Evolutionary conservation across 164 flowering plant species (phyloP).

Genomic region (Saururus chinensis): DNA sequence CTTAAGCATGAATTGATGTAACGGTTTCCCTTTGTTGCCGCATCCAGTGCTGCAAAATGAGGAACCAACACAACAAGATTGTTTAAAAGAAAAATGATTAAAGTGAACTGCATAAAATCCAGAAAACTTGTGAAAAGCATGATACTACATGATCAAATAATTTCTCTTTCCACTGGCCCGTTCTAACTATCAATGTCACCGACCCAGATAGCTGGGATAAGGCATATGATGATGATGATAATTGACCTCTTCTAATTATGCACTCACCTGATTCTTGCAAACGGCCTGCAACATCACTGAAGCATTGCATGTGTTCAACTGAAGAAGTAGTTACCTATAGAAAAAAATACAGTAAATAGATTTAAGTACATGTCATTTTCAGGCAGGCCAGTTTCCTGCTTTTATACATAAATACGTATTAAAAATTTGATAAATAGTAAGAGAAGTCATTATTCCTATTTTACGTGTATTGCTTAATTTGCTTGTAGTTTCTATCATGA

Average conservation of each 20-base stretch:
- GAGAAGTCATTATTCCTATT: too few species aligned
- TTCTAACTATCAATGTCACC: too few species aligned
- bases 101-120: neutral
- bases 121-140: neutral
- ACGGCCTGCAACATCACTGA: slow-evolving; percentile 77
- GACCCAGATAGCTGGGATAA: too few species aligned
- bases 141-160: neutral
- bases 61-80: neutral
- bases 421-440: neutral
- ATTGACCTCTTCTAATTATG: neutral
- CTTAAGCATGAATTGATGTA: slow-evolving; percentile 89
- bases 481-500: too few species aligned
- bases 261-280: slow-evolving; percentile 84
- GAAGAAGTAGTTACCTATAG: slow-evolving; percentile 62
- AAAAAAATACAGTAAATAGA: too few species aligned
- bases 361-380: too few species aligned
- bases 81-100: neutral
- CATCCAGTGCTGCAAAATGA: slow-evolving; percentile 65
- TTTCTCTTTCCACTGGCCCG: neutral
- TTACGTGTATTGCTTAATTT: too few species aligned
- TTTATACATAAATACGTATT: neutral
- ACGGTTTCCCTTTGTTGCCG: slow-evolving; percentile 88
- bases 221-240: too few species aligned
- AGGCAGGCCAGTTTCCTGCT: too few species aligned
- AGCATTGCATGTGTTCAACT: slow-evolving; percentile 82